phyloP scores from a whole-genome alignment of 805 yeast genomes.

The Metschnikowia gelsemii region DNA sequence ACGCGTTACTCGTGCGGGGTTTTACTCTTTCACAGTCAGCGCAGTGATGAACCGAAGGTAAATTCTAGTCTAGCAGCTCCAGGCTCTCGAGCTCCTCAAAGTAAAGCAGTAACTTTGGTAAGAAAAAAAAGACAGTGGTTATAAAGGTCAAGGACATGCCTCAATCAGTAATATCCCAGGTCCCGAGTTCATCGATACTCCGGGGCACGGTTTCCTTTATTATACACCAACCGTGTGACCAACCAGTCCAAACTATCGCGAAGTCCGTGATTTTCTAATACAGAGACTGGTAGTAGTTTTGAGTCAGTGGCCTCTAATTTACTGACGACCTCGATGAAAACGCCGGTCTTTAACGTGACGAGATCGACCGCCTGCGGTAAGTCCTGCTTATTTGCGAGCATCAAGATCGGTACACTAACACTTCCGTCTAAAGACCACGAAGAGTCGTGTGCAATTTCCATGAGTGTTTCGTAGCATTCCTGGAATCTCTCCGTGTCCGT shows the following conservation, averaged over 20 bases:
- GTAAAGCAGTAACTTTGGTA: background rate
- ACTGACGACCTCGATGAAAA: slow-evolving; percentile 77
- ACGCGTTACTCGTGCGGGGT: too few species aligned
- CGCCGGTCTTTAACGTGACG: slow-evolving; percentile 71
- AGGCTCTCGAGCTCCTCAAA: background rate
- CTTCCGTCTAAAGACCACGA: slow-evolving; percentile 35
- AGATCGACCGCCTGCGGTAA: slow-evolving; percentile 47
- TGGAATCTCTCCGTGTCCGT: slow-evolving; percentile 79
- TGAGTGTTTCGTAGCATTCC: slow-evolving; percentile 72
- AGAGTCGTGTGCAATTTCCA: slow-evolving; percentile 43
- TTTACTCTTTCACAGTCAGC: too few species aligned
- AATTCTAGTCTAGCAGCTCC: too few species aligned
- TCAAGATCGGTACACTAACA: slow-evolving; percentile 79
- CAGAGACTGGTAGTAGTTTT: slow-evolving; percentile 86
- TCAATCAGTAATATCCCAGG: too few species aligned
- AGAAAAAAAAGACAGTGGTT: background rate
- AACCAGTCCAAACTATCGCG: slow-evolving; percentile 90
- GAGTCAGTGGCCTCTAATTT: slow-evolving; percentile 86
- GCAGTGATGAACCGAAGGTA: too few species aligned
- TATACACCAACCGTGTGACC: slow-evolving; percentile 64
- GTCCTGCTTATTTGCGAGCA: slow-evolving; percentile 96
- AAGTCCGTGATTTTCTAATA: slow-evolving; percentile 79
- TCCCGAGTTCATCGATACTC: slow-evolving; percentile 30
- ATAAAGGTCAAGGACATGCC: too few species aligned
- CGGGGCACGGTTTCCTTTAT: slow-evolving; percentile 62